Evolutionary conservation across 345 rosid species (phyloP).

Genomic region (Rhodomyrtus tomentosa): DNA sequence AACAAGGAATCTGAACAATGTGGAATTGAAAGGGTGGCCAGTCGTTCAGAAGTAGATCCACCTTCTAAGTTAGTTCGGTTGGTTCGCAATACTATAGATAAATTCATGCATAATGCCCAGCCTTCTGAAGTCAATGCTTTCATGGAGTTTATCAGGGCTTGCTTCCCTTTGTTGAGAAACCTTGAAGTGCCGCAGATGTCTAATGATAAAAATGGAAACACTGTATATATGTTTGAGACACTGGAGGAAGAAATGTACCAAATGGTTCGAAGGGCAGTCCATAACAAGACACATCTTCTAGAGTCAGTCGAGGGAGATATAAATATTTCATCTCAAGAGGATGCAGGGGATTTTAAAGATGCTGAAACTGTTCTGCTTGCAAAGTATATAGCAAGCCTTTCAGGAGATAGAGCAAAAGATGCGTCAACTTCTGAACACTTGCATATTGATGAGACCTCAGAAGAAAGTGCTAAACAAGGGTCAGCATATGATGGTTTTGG

Average conservation of each 20-base stretch:
- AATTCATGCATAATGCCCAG: constrained; percentile 23
- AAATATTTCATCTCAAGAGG: constrained; percentile 14
- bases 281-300: constrained; percentile 7
- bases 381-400: constrained; percentile 35
- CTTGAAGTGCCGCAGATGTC: constrained; percentile 23
- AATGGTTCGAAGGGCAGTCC: constrained; percentile 24
- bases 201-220: constrained; percentile 26
- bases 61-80: constrained; percentile 30
- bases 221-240: constrained; percentile 28
- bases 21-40: constrained; percentile 17
- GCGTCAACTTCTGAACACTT: constrained; percentile 31
- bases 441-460: constrained; percentile 5
- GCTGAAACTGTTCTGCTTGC: constrained; percentile 37
- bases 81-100: constrained; percentile 35
- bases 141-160: constrained; percentile 43
- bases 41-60: constrained; percentile 19
- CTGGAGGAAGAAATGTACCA: constrained; percentile 56
- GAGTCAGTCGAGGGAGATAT: constrained; percentile 13
- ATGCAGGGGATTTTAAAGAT: constrained; percentile 13
- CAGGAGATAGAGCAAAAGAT: constrained; percentile 27
- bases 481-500: constrained; percentile 51
- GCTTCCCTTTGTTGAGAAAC: constrained; percentile 31
- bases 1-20: constrained; percentile 20
- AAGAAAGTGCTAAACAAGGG: constrained; percentile 21
- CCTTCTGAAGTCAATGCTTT: constrained; percentile 34